Evolutionary conservation across 2,329 filamentous ascomycete genomes (phyloP), one percentile per base, ranked within the genome.

Genomic region (Aspergillus ochraceoroseus): DNA sequence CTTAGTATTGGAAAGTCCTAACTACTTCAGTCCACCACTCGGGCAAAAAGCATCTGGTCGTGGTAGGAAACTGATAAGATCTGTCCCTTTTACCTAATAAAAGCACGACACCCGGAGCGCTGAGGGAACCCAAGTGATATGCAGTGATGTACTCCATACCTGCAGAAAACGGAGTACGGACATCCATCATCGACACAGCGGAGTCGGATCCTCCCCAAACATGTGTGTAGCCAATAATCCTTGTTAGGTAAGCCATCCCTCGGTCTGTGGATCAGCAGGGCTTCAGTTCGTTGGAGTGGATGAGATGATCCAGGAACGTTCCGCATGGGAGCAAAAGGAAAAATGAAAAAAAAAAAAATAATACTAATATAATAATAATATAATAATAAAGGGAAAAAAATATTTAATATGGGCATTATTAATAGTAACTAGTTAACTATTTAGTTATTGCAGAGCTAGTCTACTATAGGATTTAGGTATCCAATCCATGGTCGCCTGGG

Each of bases 281-380:
- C 48, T 46, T 41, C 41, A 41, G 38, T 47, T 46, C 20, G 15
- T 23, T 8, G 12, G 12, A 38, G 36, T 12, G 38, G 32, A 31
- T 38, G 38, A 50, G 45, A 33, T 35, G 41, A 51, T 46, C 45
- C 49, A 50, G 49, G 49, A 50, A 52, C 49, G 43, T 46, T 51
- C 34, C 42, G 35, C 32, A 20, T 35, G 27, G 37, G 37, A 40
- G 31, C 19, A 38, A 14, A 17, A 34, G n/a, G 30, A 37, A 33
- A 41, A 35, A 5, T 17, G 19, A 34, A 13, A 34, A 37, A 33
- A 41, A 35, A 5, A 14, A 40, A 28, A 15, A 39, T 32, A n/a
- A 25, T 27, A 35, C 7, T 28, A 41, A 18, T 38, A 28, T 32
- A 34, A 9, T 31, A 37, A n/a, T 22, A 30, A 30, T 19, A 30